Base-by-base conservation (phyloP, 306 rosid genomes). In the Rosa rugosa region DNA sequence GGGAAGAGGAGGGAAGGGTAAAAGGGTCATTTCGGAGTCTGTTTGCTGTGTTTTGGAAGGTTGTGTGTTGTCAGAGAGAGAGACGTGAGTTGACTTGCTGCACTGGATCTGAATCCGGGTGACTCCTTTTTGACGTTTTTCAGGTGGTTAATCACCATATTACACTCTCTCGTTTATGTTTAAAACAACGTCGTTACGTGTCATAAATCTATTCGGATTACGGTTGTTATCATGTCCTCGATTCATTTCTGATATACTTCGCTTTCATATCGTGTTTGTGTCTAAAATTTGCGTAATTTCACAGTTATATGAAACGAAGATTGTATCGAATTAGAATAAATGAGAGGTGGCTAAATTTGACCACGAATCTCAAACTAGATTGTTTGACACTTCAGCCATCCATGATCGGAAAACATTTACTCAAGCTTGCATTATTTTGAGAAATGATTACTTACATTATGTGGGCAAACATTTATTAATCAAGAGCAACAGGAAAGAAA, bases 21-120 rank as follows among this genome's bases (percentile, higher is more conserved):
- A 9, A 84, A 83, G 0, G 75, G 97, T 88, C 86, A 84, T 89
- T 85, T 76, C 4, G 2, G 12, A 5, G 11, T 23, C 57, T 64
- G 65, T 42, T 56, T 73, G 67, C 72, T 74, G 77, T 54, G 77
- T 54, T 57, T 60, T 56, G 75, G 57, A 76, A 60, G 53, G 78
- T 73, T 62, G 77, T 62, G 77, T 63, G 73, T 11, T 25, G 76
- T 44, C 51, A 13, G 17, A 20, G 22, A 42, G 54, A 41, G 56
- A 41, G 85, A 74, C 36, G 83, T 78, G 41, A 60, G 89, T 88
- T 88, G 90, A 90, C 87, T 84, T 79, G 79, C 34, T 60, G 36
- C 46, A 14, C 57, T 77, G 85, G 85, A 84, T 82, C 84, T 77
- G 83, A 40, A 54, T 31, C 46, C 67, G 27, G 64, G 14, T 59